A percentile compares a stretch with the other conserved stretches of the same genome.
phyloP scores from a whole-genome alignment of 805 yeast species.

The Zygosaccharomyces gambellarensis region DNA sequence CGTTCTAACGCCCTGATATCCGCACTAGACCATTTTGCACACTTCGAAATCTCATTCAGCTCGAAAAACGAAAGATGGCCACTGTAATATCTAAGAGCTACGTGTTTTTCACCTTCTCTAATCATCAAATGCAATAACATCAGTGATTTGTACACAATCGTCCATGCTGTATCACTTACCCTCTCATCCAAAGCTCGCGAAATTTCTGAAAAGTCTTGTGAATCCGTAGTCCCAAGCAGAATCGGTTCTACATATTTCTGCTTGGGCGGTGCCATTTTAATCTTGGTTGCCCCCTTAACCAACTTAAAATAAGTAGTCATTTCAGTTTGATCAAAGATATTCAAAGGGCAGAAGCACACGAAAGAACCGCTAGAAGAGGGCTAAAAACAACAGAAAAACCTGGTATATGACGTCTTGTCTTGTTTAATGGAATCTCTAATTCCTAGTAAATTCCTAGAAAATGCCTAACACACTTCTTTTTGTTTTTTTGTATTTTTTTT shows the following conservation, averaged over 20 bases:
- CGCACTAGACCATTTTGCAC: constrained; percentile 33
- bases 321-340: not conserved
- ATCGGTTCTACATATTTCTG: constrained; percentile 94
- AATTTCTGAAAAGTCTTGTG: constrained; percentile 55
- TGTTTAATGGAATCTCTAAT: too few relatives aligned
- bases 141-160: constrained; percentile 80
- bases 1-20: constrained; percentile 56
- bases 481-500: too few relatives aligned
- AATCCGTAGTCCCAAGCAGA: constrained; percentile 43
- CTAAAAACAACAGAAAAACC: too few relatives aligned
- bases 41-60: constrained; percentile 34
- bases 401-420: too few relatives aligned
- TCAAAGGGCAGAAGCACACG: not conserved
- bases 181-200: constrained; percentile 60
- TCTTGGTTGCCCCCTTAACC: constrained; percentile 73
- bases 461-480: too few relatives aligned
- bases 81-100: constrained; percentile 58
- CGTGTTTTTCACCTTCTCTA: constrained; percentile 81
- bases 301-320: constrained; percentile 67
- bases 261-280: constrained; percentile 94
- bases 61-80: constrained; percentile 49
- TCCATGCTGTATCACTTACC: constrained; percentile 81
- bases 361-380: too few relatives aligned
- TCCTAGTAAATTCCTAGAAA: too few relatives aligned
- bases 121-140: constrained; percentile 86